These are phyloP conservation scores for Bruguiera parviflora DNA, from an alignment of 345 rosid species.

Conservation along the genomic window DNA sequence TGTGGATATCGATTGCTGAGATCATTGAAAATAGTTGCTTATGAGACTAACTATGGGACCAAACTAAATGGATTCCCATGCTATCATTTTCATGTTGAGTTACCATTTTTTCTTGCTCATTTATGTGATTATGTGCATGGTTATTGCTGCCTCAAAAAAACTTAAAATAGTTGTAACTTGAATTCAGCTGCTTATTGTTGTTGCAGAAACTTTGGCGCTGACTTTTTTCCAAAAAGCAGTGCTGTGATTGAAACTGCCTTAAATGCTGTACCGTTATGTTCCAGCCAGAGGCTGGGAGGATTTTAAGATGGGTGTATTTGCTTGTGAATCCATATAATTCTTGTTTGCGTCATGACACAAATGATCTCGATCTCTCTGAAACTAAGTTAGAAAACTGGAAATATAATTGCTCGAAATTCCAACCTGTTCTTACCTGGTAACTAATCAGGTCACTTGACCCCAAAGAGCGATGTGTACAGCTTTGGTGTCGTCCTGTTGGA, in stretches of 20 bases:
- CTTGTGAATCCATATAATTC: no score
- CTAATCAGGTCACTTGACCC: conserved; percentile 74
- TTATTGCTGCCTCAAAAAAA: not conserved
- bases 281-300: no score
- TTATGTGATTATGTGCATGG: no score
- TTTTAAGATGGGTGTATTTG: no score
- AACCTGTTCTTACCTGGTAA: conserved; percentile 2
- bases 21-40: not conserved
- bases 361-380: not conserved
- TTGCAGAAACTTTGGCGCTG: not conserved
- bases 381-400: not conserved
- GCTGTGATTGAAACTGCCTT: not conserved
- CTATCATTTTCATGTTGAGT: not conserved
- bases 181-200: no score
- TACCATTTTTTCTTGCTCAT: not conserved
- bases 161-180: not conserved
- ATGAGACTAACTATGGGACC: no score
- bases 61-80: not conserved
- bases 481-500: conserved; percentile 81
- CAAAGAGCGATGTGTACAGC: conserved; percentile 88
- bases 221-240: not conserved
- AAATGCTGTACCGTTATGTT: no score
- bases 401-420: not conserved
- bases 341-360: not conserved
- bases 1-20: not conserved